These are phyloP conservation scores for Hypsizygus marmoreus DNA, from an alignment of 768 basidiomycete genomes.

Conservation along the genomic window DNA sequence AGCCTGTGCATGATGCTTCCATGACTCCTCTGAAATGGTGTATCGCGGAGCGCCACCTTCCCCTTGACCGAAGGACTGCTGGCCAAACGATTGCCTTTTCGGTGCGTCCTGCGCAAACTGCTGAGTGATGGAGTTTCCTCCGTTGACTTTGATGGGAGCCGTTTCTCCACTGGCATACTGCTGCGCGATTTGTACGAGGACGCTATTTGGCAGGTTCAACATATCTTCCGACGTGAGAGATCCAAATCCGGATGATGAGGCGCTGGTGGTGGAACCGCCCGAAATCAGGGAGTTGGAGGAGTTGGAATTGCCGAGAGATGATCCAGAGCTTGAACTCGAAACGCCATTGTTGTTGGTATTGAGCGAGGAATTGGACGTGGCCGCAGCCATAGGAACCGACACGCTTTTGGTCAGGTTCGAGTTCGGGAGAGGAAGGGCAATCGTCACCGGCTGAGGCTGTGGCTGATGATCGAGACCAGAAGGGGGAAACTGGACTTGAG, in stretches of 20 bases:
- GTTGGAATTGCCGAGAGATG: constrained; percentile 51
- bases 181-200: constrained; percentile 50
- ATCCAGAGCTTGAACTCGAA: constrained; percentile 45
- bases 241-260: constrained; percentile 51
- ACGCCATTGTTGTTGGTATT: constrained; percentile 36
- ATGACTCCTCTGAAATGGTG: constrained; percentile 70
- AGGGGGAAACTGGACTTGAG: constrained; percentile 47
- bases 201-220: constrained; percentile 45
- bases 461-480: constrained; percentile 32
- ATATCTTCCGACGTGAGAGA: constrained; percentile 57
- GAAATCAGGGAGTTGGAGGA: constrained; percentile 58
- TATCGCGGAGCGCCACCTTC: constrained; percentile 50
- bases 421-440: constrained; percentile 51
- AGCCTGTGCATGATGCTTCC: constrained; percentile 85
- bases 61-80: constrained; percentile 32
- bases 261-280: constrained; percentile 48
- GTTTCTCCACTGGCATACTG: constrained; percentile 44
- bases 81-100: constrained; percentile 30
- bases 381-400: constrained; percentile 66
- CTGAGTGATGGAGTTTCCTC: constrained; percentile 35
- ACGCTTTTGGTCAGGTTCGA: constrained; percentile 60
- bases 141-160: constrained; percentile 26
- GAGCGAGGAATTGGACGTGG: constrained; percentile 38
- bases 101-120: constrained; percentile 45
- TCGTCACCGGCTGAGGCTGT: constrained; percentile 42